Percentiles rank a stretch among this genome's conserved stretches.
Conservation (phyloP, 495 filamentous ascomycete species). For the Penicilliopsis zonata region DNA sequence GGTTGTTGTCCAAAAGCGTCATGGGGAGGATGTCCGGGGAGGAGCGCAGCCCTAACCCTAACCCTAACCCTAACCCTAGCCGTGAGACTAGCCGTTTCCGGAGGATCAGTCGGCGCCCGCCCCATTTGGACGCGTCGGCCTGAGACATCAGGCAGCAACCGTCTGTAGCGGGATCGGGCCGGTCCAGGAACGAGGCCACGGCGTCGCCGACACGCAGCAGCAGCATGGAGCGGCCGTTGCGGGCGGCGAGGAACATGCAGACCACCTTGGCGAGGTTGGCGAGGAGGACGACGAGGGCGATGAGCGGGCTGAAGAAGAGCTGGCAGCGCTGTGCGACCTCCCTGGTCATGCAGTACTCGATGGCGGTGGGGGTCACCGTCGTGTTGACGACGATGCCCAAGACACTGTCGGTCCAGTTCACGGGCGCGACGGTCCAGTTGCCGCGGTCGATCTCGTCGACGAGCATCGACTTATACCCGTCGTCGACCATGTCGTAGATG, state of each 20-base stretch:
- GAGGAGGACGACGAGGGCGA: conserved; percentile 13
- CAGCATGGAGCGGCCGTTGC: neutral
- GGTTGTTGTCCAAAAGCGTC: no score
- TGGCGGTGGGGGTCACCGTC: no score
- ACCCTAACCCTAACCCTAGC: no score
- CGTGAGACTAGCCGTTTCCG: no score
- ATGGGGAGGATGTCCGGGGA: no score
- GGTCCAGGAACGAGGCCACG: conserved; percentile 12
- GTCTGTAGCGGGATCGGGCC: conserved; percentile 10
- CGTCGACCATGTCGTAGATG: neutral
- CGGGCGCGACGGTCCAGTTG: no score
- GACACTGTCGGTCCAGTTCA: no score
- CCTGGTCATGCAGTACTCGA: conserved; percentile 33
- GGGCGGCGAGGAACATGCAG: conserved; percentile 4
- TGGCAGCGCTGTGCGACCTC: conserved; percentile 19
- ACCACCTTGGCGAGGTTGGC: conserved; percentile 7
- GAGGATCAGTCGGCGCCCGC: no score
- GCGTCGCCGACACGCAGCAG: conserved; percentile 17
- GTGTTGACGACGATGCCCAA: no score
- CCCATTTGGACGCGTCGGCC: conserved; percentile 4
- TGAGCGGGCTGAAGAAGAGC: conserved; percentile 26
- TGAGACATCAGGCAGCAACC: conserved; percentile 9
- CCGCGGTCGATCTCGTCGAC: no score
- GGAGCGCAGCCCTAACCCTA: no score
- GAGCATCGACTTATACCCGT: no score